Base-by-base conservation (phyloP, 805 yeast species). In the Starmerella gropengiesseri region DNA sequence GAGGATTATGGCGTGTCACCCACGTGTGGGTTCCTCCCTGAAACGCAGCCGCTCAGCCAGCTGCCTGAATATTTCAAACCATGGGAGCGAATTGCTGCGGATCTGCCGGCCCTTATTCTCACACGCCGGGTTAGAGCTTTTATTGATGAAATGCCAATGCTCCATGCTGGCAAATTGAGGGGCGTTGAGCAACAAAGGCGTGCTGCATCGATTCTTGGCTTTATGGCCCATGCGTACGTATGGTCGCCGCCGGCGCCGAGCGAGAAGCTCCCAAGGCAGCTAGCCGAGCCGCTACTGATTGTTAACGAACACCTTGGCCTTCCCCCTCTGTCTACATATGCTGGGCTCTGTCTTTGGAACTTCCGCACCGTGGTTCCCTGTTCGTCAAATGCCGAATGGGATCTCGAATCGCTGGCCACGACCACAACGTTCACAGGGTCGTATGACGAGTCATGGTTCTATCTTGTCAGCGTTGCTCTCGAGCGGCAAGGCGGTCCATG, bases 391-490 rank as follows among this genome's bases (percentile, higher is more conserved):
- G 49, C 62, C 47, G 53, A 60, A 38, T 54, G 73, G 70, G 76
- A 74, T 48, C 69, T 83, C 34, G 77, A 79, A 41, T 78, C 80
- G 54, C 65, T 87, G 44, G 80, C 86, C 41, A 80, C 93, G 1
- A 73, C 82, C 47, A 75, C 74, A 58, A 85, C 95, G 1, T 89
- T 78, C 59, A 86, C 96, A 0, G 96, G 96, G 1, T 74, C 85
- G 4, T 74, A 78, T 31, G 96, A 87, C 62, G 97, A 87, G 62
- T 74, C 81, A 51, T 87, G 97, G 97, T 87, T 87, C 60, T 87
- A 84, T 60, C 66, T 86, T 46, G 89, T 87, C 8, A 78, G 91
- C 55, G 89, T 85, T 1, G 83, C 76, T 50, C 83, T 89, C 55
- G 97, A 87, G 62, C 71, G 75, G 52, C 75, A 71, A 47, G 95